Evolutionary conservation across 768 basidiomycete genomes (phyloP).

Genomic region (Boletales sp.): DNA sequence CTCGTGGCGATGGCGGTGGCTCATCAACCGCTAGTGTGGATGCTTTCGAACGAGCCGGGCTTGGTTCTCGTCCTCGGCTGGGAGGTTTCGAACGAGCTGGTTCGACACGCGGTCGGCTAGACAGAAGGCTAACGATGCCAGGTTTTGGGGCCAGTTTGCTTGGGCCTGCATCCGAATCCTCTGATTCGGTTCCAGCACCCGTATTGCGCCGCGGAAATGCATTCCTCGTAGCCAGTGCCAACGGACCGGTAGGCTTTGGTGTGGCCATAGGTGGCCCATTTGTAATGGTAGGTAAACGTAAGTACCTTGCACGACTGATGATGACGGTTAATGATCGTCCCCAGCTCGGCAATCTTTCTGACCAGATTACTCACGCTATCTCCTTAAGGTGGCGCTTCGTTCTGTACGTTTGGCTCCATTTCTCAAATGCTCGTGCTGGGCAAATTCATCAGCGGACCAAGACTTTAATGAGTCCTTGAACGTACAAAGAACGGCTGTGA

Average conservation of each 20-base stretch:
- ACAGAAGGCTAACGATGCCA: constrained; percentile 39
- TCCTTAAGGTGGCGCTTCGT: constrained; percentile 75
- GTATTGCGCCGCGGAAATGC: constrained; percentile 28
- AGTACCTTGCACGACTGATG: constrained; percentile 72
- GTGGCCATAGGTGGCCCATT: constrained; percentile 33
- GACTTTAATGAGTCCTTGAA: constrained; percentile 9
- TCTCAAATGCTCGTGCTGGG: constrained; percentile 51
- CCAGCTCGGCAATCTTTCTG: constrained; percentile 7
- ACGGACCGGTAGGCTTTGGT: constrained; percentile 27
- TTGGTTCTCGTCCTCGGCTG: constrained; percentile 27
- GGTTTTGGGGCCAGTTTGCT: constrained; percentile 26
- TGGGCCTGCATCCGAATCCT: constrained; percentile 29
- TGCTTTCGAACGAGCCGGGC: constrained; percentile 29
- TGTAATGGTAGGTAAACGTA: constrained; percentile 62
- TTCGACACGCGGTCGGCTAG: constrained; percentile 29
- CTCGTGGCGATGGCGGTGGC: constrained; percentile 27
- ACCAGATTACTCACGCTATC: constrained; percentile 62
- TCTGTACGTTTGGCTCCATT: constrained; percentile 67
- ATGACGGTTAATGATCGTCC: constrained; percentile 24
- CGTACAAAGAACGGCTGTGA: constrained; percentile 55
- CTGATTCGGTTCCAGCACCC: constrained; percentile 28
- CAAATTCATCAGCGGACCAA: constrained; percentile 8
- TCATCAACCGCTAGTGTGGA: constrained; percentile 22
- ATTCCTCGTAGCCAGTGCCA: constrained; percentile 27
- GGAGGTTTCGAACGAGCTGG: constrained; percentile 25